Evolutionary conservation across 1,139 yeast species (phyloP).

Genomic region (Yamadazyma friedrichii): DNA sequence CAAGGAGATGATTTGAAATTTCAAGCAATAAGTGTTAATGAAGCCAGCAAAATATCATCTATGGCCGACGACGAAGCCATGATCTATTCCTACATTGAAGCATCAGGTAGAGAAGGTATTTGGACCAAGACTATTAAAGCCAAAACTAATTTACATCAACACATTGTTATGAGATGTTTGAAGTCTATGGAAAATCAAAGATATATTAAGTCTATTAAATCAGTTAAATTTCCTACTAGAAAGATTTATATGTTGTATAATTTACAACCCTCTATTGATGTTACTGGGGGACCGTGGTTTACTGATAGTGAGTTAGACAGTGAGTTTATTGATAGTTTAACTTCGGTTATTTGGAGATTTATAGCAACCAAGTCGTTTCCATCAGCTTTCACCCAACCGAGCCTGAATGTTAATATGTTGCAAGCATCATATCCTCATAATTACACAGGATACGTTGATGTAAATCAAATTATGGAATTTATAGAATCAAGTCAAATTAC

Average conservation of each 20-base stretch:
- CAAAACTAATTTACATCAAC: constrained; percentile 89
- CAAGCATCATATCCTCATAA: constrained; percentile 51
- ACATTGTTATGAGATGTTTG: constrained; percentile 81
- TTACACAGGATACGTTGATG: constrained; percentile 63
- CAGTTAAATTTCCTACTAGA: constrained; percentile 94
- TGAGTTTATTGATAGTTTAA: constrained; percentile 82
- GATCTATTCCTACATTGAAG: constrained; percentile 88
- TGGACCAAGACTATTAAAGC: constrained; percentile 96
- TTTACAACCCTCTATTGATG: constrained; percentile 89
- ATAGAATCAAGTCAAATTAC: constrained; percentile 76
- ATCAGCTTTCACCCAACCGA: constrained; percentile 51
- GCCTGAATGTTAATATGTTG: constrained; percentile 23
- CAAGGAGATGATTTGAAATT: constrained; percentile 67
- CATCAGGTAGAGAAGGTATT: constrained; percentile 90
- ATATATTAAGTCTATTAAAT: constrained; percentile 84
- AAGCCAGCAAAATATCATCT: constrained; percentile 67
- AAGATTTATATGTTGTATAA: constrained; percentile 94
- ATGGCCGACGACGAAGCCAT: constrained; percentile 89
- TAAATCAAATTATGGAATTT: constrained; percentile 72
- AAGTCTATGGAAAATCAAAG: constrained; percentile 82
- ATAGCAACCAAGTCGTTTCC: constrained; percentile 78
- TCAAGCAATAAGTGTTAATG: constrained; percentile 65
- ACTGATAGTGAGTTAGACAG: constrained; percentile 94
- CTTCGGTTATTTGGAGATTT: constrained; percentile 86
- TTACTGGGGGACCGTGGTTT: constrained; percentile 99